These are phyloP conservation scores for Suillus hirtellus DNA, from an alignment of 768 basidiomycete species.

Conservation along the genomic window DNA sequence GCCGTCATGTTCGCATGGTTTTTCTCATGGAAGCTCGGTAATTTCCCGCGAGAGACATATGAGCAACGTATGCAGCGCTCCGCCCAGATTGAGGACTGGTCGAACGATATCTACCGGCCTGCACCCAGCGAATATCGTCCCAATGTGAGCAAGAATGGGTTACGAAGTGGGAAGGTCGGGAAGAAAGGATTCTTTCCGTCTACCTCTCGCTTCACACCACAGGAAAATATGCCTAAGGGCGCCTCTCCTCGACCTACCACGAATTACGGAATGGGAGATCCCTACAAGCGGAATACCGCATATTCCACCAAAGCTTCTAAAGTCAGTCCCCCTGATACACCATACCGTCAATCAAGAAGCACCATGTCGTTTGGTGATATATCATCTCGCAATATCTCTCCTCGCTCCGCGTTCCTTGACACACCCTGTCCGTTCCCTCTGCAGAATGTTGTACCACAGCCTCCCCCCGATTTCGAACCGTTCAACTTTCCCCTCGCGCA, in stretches of 20 bases:
- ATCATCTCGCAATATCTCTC: conserved; percentile 27
- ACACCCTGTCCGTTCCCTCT: conserved; percentile 93
- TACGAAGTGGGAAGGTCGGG: conserved; percentile 47
- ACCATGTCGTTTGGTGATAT: conserved; percentile 70
- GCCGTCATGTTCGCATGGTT: conserved; percentile 98
- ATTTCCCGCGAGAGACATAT: conserved; percentile 91
- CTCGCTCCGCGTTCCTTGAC: conserved; percentile 53
- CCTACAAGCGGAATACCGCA: conserved; percentile 60
- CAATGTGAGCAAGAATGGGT: conserved; percentile 77
- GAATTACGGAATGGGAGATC: conserved; percentile 66
- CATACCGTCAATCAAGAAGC: conserved; percentile 78
- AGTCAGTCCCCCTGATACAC: conserved; percentile 72
- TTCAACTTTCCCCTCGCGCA: conserved; percentile 95
- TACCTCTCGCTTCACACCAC: conserved; percentile 72
- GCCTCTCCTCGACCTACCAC: conserved; percentile 56
- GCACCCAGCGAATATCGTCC: conserved; percentile 91
- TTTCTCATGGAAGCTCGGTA: conserved; percentile 92
- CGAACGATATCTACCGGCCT: conserved; percentile 90
- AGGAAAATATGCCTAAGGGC: conserved; percentile 59
- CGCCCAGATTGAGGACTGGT: conserved; percentile 94
- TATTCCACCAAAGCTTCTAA: conserved; percentile 49
- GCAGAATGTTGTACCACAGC: conserved; percentile 87
- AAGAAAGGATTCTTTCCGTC: conserved; percentile 68
- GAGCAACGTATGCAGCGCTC: conserved; percentile 88
- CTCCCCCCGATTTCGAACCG: conserved; percentile 87